Percentiles rank a stretch among this genome's conserved stretches.
These are phyloP conservation scores for Ceratocystis harringtonii DNA, from an alignment of 2,329 filamentous ascomycete species.

Conservation along the genomic window DNA sequence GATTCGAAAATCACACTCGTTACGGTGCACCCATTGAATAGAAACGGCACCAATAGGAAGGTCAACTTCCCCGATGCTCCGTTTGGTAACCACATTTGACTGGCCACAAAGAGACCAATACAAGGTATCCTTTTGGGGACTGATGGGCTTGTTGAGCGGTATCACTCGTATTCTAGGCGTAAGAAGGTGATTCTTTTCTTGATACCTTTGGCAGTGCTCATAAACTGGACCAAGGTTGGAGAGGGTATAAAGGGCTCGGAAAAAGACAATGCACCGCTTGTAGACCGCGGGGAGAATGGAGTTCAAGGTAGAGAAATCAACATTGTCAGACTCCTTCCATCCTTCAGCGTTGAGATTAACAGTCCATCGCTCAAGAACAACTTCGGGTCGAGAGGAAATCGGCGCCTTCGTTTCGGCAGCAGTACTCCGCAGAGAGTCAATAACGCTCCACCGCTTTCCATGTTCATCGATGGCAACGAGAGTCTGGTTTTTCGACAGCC, in stretches of 20 bases:
- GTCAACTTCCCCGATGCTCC: conserved; percentile 69
- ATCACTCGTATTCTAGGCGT: conserved; percentile 68
- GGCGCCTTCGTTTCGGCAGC: conserved; percentile 23
- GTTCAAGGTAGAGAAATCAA: conserved; percentile 41
- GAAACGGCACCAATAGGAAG: conserved; percentile 74
- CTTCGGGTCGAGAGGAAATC: conserved; percentile 44
- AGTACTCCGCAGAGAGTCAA: conserved; percentile 60
- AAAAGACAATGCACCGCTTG: conserved; percentile 92
- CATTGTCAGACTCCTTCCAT: conserved; percentile 31
- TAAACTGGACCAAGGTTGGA: conserved; percentile 37
- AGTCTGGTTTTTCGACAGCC: conserved; percentile 69
- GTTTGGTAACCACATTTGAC: conserved; percentile 53
- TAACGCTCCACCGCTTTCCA: conserved; percentile 84
- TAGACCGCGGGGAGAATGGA: conserved; percentile 67
- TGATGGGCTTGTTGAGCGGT: conserved; percentile 24
- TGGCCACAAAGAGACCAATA: conserved; percentile 53
- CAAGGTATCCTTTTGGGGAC: conserved; percentile 42
- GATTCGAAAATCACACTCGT: conserved; percentile 77
- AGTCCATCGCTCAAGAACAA: conserved; percentile 82
- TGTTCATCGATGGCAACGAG: conserved; percentile 76
- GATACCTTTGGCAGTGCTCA: conserved; percentile 53
- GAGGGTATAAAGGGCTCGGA: conserved; percentile 61
- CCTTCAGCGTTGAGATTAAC: conserved; percentile 29
- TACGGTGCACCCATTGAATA: conserved; percentile 69
- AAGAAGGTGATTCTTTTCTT: conserved; percentile 29